Evolutionary conservation across 2,329 filamentous ascomycete species (phyloP), one percentile per base, ranked within the genome.

Genomic region (Geosmithia morbida): DNA sequence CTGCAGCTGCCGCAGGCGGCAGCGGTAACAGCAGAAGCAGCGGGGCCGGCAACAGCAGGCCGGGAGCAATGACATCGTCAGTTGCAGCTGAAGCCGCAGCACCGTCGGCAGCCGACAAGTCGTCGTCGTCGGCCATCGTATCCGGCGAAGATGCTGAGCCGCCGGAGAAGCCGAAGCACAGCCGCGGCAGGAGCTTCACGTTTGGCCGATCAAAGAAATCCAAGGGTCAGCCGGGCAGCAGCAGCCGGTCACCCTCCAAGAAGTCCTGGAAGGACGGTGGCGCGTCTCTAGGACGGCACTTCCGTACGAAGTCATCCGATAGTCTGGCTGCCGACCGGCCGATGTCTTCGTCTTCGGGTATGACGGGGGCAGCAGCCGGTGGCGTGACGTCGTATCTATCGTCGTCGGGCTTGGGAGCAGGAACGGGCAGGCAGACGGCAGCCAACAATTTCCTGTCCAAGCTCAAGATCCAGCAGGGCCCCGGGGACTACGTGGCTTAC

Each of bases 401-500:
- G n/a, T n/a, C n/a, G n/a, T n/a, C n/a, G n/a, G n/a, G n/a, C n/a
- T n/a, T n/a, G n/a, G 4, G 75, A 74, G 2, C 70, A 77, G 2
- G 22, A 26, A 8, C 4, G 8, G 22, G 22, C 4, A 8, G 22
- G 8, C 33, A 11, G 14, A 37, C 33, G 33, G 11, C 11, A 11
- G 33, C 3, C 3, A 72, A 73, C 30, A 72, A 68, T 7, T 67
- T 83, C 33, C 68, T 85, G 20, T 75, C 79, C 47, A 83, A 83
- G 63, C 79, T 83, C 48, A 87, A 87, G 56, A 79, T 82, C 48
- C 77, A 86, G 43, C 80, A 86, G 46, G 75, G 80, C 7, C 87
- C 89, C 0, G 75, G 79, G 41, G 87, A 96, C 58, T 95, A 94
- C 65, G 88, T 97, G 39, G 72, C 77, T 19, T 95, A 96, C 60